These are phyloP conservation scores for Candida ulmi DNA, from an alignment of 805 yeast species.

Conservation along the genomic window DNA sequence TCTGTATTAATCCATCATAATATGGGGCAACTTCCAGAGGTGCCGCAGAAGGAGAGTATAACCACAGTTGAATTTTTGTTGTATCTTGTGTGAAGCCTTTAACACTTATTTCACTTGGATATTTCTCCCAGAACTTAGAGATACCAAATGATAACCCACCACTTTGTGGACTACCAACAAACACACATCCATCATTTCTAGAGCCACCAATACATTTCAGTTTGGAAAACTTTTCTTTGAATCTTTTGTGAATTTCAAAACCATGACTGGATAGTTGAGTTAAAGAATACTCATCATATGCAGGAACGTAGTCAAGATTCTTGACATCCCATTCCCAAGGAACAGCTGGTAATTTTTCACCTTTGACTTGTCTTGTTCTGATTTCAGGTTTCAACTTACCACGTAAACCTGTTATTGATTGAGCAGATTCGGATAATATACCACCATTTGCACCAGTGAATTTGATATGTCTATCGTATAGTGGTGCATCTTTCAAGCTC, in stretches of 20 bases:
- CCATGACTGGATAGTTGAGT: constrained; percentile 1
- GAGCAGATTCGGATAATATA: not conserved
- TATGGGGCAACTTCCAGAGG: not conserved
- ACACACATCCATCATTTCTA: not conserved
- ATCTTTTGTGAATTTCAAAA: not conserved
- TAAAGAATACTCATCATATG: not conserved
- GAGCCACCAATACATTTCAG: not conserved
- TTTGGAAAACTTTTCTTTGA: not conserved
- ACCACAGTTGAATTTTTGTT: not conserved
- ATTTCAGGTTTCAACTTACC: not conserved
- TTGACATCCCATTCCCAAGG: not conserved
- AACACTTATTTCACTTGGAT: constrained; percentile 4
- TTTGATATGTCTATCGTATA: not conserved
- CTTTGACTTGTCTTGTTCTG: not conserved
- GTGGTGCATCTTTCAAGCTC: not conserved
- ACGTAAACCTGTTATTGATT: not conserved
- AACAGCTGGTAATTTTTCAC: not conserved
- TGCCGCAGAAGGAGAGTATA: not conserved
- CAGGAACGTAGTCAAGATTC: not conserved
- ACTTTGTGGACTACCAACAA: not conserved
- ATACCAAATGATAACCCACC: not conserved
- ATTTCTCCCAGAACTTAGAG: constrained; percentile 8
- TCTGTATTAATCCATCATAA: not conserved
- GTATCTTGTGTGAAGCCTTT: not conserved
- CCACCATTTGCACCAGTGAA: not conserved